A percentile compares a stretch with the other conserved stretches of the same genome.
phyloP scores from a whole-genome alignment of 208 protist genomes.

The Acanthamoeba sp. region DNA sequence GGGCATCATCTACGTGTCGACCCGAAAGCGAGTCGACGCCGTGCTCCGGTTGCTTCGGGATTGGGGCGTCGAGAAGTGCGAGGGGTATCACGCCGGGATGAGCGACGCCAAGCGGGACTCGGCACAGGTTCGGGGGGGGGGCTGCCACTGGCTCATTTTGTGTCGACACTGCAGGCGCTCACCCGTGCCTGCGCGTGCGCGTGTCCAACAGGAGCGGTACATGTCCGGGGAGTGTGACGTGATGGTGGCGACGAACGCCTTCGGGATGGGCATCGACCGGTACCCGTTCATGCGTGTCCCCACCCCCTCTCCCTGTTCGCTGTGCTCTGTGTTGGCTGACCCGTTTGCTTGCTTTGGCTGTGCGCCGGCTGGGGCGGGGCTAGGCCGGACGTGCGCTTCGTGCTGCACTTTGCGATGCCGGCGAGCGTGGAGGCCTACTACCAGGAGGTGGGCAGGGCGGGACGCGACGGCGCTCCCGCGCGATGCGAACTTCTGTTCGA shows the following conservation, averaged over 20 bases:
- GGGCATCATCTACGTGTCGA: slow-evolving; percentile 59
- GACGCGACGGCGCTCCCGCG: slow-evolving; percentile 30
- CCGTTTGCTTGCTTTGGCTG: neutral
- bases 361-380: neutral
- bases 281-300: no score
- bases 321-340: neutral
- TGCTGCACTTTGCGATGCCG: slow-evolving; percentile 47
- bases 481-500: slow-evolving; percentile 46
- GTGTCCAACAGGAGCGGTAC: neutral
- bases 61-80: slow-evolving; percentile 12
- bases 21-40: slow-evolving; percentile 1
- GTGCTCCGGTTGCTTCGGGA: neutral
- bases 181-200: neutral
- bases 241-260: slow-evolving; percentile 62
- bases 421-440: slow-evolving; percentile 67
- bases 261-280: slow-evolving; percentile 71
- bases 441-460: slow-evolving; percentile 67
- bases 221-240: slow-evolving; percentile 20
- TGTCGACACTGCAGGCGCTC: neutral
- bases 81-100: slow-evolving; percentile 59
- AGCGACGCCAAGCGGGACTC: neutral
- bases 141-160: neutral
- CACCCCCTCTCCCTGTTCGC: no score
- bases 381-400: slow-evolving; percentile 56
- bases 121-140: slow-evolving; percentile 17